Evolutionary conservation across 73 alveolate genomes (phyloP).

Genomic region (Halteria grandinella): DNA sequence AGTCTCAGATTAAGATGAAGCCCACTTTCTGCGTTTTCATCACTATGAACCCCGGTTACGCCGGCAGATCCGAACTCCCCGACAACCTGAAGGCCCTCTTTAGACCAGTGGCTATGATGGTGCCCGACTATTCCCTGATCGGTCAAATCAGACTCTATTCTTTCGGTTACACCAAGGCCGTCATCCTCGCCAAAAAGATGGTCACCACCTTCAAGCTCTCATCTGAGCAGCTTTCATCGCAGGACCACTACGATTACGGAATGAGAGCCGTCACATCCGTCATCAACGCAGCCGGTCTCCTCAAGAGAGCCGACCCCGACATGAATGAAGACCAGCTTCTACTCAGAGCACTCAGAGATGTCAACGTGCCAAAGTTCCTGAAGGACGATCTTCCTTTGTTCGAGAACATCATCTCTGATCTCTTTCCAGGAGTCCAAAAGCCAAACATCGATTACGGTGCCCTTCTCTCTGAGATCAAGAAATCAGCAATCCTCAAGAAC

Average conservation of each 20-base stretch:
- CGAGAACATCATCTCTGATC: conserved; percentile 96
- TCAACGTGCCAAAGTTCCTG: conserved; percentile 98
- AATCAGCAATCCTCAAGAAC: conserved; percentile 72
- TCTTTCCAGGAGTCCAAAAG: conserved; percentile 97
- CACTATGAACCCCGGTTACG: conserved; percentile 90
- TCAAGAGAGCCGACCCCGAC: conserved; percentile 89
- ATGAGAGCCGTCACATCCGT: conserved; percentile 98
- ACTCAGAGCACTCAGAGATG: conserved; percentile 98
- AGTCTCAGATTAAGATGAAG: conserved; percentile 78
- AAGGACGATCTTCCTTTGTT: conserved; percentile 99
- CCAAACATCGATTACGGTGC: conserved; percentile 92
- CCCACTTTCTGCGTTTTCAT: conserved; percentile 98
- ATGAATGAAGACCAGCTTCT: conserved; percentile 95
- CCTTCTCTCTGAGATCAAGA: conserved; percentile 71
- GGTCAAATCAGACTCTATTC: conserved; percentile 89
- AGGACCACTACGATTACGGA: conserved; percentile 97
- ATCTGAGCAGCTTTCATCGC: conserved; percentile 94
- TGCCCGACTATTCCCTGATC: conserved; percentile 94
- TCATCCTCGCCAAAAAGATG: conserved; percentile 90
- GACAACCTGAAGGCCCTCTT: conserved; percentile 96
- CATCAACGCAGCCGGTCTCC: conserved; percentile 91
- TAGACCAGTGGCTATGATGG: conserved; percentile 98
- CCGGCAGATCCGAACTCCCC: conserved; percentile 99
- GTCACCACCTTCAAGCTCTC: conserved; percentile 91
- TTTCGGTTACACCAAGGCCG: conserved; percentile 83